Conservation (phyloP, 345 rosid genomes). For the Abelmoschus esculentus region DNA sequence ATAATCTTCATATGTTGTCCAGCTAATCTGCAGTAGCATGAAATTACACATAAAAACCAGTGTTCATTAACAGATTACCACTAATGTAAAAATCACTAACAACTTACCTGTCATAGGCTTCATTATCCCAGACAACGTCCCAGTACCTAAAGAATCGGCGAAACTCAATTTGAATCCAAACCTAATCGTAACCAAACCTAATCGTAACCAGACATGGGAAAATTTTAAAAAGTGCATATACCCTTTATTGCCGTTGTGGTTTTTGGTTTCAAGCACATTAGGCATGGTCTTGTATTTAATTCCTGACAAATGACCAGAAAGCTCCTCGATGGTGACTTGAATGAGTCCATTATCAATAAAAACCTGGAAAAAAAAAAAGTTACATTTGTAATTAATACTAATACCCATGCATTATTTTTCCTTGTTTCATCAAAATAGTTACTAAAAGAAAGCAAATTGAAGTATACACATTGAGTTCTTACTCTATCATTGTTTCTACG, state of each 20-base stretch:
- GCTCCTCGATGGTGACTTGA: constrained; percentile 48
- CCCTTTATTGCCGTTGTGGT: constrained; percentile 46
- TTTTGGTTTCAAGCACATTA: constrained; percentile 41
- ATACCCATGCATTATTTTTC: too few species aligned
- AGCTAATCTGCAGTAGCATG: constrained; percentile 34
- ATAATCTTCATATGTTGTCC: constrained; percentile 40
- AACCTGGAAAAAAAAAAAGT: constrained; percentile 39
- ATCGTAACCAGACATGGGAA: neutral
- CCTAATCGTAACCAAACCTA: neutral
- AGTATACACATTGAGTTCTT: neutral
- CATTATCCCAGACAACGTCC: constrained; percentile 71
- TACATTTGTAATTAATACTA: neutral
- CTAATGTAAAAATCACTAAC: neutral
- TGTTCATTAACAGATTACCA: neutral
- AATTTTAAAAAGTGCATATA: constrained; percentile 10
- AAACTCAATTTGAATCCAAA: neutral
- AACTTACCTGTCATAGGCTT: constrained; percentile 39
- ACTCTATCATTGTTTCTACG: neutral
- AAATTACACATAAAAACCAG: neutral
- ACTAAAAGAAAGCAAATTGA: too few species aligned
- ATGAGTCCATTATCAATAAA: constrained; percentile 65
- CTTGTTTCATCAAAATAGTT: too few species aligned
- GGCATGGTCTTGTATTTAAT: constrained; percentile 50
- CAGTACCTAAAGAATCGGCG: constrained; percentile 47
- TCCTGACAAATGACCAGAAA: constrained; percentile 51